These are phyloP conservation scores for Floccularia luteovirens DNA, from an alignment of 768 basidiomycete species.

Conservation along the genomic window DNA sequence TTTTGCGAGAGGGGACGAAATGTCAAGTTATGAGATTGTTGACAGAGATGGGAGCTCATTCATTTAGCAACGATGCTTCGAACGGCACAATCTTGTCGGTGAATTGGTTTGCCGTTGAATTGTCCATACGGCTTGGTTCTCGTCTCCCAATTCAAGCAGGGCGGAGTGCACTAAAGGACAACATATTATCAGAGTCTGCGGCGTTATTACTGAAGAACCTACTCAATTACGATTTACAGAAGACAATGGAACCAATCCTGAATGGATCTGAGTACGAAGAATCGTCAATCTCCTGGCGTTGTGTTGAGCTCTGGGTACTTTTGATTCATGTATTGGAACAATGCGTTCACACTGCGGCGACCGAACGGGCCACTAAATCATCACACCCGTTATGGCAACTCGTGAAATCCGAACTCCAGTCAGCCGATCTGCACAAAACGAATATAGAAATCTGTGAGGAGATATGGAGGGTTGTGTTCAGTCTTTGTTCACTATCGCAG, in stretches of 20 bases:
- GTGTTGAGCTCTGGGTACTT: slow-evolving; percentile 69
- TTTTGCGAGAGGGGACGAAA: slow-evolving; percentile 23
- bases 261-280: slow-evolving; percentile 26
- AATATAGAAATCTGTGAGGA: slow-evolving; percentile 49
- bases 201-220: slow-evolving; percentile 41
- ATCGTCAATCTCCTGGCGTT: slow-evolving; percentile 28
- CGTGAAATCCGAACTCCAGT: slow-evolving; percentile 21
- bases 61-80: slow-evolving; percentile 19
- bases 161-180: too few species aligned
- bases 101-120: slow-evolving; percentile 62
- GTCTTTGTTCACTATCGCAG: slow-evolving; percentile 69
- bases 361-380: slow-evolving; percentile 7
- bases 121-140: slow-evolving; percentile 34
- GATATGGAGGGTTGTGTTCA: slow-evolving; percentile 67
- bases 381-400: slow-evolving; percentile 38
- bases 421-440: slow-evolving; percentile 16
- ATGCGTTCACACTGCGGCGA: slow-evolving; percentile 9
- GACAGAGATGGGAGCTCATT: slow-evolving; percentile 26
- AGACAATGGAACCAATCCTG: slow-evolving; percentile 30
- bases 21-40: slow-evolving; percentile 29
- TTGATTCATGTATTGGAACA: slow-evolving; percentile 49
- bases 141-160: slow-evolving; percentile 9
- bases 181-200: slow-evolving; percentile 20
- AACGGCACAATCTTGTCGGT: slow-evolving; percentile 32
- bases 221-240: slow-evolving; percentile 42